A percentile compares a stretch with the other conserved stretches of the same genome.
These are phyloP conservation scores for Turnera subulata DNA, from an alignment of 345 rosid species.

Conservation along the genomic window DNA sequence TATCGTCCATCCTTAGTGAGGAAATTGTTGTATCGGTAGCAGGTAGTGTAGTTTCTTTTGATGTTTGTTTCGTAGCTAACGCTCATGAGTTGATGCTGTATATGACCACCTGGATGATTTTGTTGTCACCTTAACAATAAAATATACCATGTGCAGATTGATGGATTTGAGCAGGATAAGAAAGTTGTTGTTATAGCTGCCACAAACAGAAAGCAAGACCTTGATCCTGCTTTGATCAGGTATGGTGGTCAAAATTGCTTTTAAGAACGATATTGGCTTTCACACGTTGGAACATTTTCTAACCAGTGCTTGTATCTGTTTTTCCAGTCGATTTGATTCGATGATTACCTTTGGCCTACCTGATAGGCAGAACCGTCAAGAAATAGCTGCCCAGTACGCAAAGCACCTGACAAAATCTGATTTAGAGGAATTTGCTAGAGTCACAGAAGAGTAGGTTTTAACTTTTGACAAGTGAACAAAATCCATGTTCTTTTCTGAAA, in stretches of 20 bases:
- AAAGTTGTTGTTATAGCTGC: slow-evolving; percentile 90
- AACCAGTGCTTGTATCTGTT: slow-evolving; percentile 5
- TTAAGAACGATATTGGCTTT: background rate
- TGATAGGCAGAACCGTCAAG: slow-evolving; percentile 57
- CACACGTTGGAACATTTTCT: background rate
- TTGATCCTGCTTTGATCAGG: slow-evolving; percentile 94
- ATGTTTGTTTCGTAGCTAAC: background rate
- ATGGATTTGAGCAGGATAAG: slow-evolving; percentile 93
- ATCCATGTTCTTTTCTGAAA: too few species aligned
- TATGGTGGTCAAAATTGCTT: slow-evolving; percentile 8
- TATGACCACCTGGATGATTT: background rate
- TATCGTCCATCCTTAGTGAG: too few species aligned
- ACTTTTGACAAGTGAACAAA: background rate
- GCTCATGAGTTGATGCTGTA: background rate
- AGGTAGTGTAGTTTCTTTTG: background rate
- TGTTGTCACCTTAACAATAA: slow-evolving; percentile 10
- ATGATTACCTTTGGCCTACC: slow-evolving; percentile 76
- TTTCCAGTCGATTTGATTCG: slow-evolving; percentile 81
- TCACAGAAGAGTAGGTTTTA: slow-evolving; percentile 53
- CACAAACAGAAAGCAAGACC: slow-evolving; percentile 93
- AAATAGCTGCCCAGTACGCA: slow-evolving; percentile 78
- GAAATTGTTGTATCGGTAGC: too few species aligned
- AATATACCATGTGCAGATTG: slow-evolving; percentile 49
- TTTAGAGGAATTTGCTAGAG: slow-evolving; percentile 56
- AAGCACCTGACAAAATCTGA: slow-evolving; percentile 73